phyloP scores from a whole-genome alignment of 768 basidiomycete species.

The Leucocoprinus birnbaumii region DNA sequence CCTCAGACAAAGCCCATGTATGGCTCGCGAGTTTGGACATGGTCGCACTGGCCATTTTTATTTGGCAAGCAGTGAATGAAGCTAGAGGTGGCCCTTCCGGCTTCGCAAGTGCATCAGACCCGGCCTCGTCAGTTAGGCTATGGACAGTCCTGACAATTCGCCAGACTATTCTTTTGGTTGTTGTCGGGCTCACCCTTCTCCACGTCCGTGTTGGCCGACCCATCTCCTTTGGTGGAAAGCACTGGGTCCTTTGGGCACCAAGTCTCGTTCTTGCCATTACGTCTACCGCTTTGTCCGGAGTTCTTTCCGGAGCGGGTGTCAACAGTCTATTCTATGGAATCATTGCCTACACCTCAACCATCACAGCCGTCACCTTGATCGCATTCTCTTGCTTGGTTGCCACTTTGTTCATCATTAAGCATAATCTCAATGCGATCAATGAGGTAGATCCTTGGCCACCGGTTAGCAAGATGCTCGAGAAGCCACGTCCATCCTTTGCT shows the following conservation, averaged over 20 bases:
- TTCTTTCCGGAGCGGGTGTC: conserved; percentile 52
- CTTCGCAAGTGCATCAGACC: conserved; percentile 41
- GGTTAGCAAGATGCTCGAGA: conserved; percentile 39
- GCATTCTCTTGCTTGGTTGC: conserved; percentile 58
- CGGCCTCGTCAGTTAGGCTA: conserved; percentile 54
- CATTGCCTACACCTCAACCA: conserved; percentile 49
- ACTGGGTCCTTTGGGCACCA: conserved; percentile 76
- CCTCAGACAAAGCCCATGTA: conserved; percentile 66
- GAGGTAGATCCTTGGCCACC: conserved; percentile 64
- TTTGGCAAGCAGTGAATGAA: conserved; percentile 64
- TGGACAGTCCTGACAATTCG: conserved; percentile 68
- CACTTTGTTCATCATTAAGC: conserved; percentile 64
- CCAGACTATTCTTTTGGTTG: conserved; percentile 65
- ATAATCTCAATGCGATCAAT: conserved; percentile 55
- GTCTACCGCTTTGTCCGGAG: conserved; percentile 57
- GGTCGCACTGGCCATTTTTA: conserved; percentile 55
- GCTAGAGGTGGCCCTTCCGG: conserved; percentile 43
- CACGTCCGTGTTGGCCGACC: conserved; percentile 71
- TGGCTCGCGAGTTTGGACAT: conserved; percentile 73
- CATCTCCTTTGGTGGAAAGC: conserved; percentile 63
- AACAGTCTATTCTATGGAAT: conserved; percentile 59
- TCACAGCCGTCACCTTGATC: conserved; percentile 50
- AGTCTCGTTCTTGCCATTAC: conserved; percentile 49
- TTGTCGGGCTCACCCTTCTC: conserved; percentile 58
- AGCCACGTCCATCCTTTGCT: conserved; percentile 59